Evolutionary conservation across 768 basidiomycete genomes (phyloP).

Genomic region (Mycena polygramma): DNA sequence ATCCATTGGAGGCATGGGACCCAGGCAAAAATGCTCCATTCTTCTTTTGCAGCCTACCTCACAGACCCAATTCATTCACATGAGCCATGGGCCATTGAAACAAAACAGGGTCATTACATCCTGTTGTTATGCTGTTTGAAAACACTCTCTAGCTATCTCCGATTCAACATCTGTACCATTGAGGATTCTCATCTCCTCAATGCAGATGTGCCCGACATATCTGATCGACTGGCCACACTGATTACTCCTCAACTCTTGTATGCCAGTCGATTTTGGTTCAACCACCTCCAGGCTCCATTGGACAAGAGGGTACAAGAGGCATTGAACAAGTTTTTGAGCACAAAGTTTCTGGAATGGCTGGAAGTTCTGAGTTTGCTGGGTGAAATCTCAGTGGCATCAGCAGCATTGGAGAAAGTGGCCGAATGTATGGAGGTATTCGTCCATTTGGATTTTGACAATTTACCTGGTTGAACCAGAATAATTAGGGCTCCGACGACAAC

Average conservation of each 20-base stretch:
- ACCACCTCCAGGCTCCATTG: no score
- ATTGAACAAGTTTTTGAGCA: no score
- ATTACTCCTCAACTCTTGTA: neutral
- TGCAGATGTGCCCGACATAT: neutral
- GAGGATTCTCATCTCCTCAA: conserved; percentile 2
- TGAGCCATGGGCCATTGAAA: neutral
- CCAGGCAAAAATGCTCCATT: neutral
- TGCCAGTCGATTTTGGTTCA: neutral
- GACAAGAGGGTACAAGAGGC: no score
- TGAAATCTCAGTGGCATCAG: no score
- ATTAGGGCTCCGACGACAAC: no score
- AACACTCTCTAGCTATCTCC: neutral
- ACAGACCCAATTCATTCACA: neutral
- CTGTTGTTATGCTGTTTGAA: neutral
- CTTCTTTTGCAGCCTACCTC: neutral
- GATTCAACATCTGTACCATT: conserved; percentile 1
- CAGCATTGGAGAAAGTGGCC: no score
- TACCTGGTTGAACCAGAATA: no score
- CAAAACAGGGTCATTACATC: neutral
- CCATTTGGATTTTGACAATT: no score
- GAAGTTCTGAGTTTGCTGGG: no score
- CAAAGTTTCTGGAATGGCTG: no score
- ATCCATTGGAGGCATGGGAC: neutral
- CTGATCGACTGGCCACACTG: no score
- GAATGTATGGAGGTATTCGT: no score